Percentiles rank a stretch among this genome's conserved stretches.
Conservation (phyloP, 2,329 filamentous ascomycete genomes). For the Shiraia bambusicola region DNA sequence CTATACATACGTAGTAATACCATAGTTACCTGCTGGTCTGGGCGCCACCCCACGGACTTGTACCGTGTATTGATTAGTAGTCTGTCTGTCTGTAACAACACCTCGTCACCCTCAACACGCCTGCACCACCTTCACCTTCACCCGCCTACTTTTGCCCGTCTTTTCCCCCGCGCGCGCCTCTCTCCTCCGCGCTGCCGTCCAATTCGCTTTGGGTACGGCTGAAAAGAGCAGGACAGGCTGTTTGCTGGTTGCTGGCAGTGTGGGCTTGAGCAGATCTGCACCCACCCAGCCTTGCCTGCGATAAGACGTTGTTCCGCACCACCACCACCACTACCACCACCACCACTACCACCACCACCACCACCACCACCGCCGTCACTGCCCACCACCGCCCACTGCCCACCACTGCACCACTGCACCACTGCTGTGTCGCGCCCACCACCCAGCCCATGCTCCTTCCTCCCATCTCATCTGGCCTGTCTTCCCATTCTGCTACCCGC, state of each 20-base stretch:
- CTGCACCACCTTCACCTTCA: slow-evolving; percentile 18
- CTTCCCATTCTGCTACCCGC: slow-evolving; percentile 8
- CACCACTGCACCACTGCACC: too few relatives aligned
- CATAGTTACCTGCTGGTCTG: too few relatives aligned
- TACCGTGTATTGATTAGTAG: not conserved
- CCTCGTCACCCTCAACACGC: slow-evolving; percentile 27
- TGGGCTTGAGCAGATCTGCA: slow-evolving; percentile 13
- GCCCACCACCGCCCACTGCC: slow-evolving; percentile 10
- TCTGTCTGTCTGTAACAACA: slow-evolving; percentile 18
- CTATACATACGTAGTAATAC: too few relatives aligned
- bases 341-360: slow-evolving; percentile 14
- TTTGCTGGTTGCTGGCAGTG: slow-evolving; percentile 20
- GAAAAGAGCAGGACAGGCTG: slow-evolving; percentile 31
- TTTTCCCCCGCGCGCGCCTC: slow-evolving; percentile 6
- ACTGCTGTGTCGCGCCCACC: slow-evolving; percentile 9
- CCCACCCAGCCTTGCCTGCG: slow-evolving; percentile 14
- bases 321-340: slow-evolving; percentile 15
- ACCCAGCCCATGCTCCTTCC: slow-evolving; percentile 15
- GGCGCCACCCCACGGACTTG: slow-evolving; percentile 24
- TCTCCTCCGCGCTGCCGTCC: slow-evolving; percentile 39
- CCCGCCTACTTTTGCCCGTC: slow-evolving; percentile 14
- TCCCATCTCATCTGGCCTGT: slow-evolving; percentile 13
- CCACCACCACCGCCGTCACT: slow-evolving; percentile 15
- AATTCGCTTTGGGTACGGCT: slow-evolving; percentile 50
- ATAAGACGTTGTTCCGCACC: slow-evolving; percentile 27